phyloP scores from a whole-genome alignment of 2,329 filamentous ascomycete species.

The Cordyceps farinosa region DNA sequence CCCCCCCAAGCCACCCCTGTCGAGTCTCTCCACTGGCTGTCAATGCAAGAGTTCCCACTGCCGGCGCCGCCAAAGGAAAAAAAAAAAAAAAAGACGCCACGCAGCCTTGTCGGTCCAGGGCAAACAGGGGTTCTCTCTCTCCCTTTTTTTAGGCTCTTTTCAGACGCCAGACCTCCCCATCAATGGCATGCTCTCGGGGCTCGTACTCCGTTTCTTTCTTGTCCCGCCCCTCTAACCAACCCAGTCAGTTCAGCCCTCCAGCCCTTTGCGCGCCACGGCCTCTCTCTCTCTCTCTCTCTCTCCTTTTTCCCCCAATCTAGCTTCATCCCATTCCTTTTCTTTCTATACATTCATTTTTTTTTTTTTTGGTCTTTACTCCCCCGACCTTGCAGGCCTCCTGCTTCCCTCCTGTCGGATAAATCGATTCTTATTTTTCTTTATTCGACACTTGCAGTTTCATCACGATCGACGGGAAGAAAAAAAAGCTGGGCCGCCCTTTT shows the following conservation, averaged over 20 bases:
- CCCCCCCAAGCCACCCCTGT: not conserved
- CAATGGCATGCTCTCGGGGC: too few species aligned
- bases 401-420: not conserved
- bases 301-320: not conserved
- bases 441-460: not conserved
- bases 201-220: too few species aligned
- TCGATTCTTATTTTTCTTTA: not conserved
- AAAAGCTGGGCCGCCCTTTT: not conserved
- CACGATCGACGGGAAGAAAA: not conserved
- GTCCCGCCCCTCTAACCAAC: too few species aligned
- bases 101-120: not conserved
- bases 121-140: too few species aligned
- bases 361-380: not conserved
- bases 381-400: too few species aligned
- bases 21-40: not conserved
- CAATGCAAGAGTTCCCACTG: not conserved
- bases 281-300: not conserved
- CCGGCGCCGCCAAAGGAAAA: not conserved
- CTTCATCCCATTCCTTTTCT: not conserved
- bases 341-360: not conserved
- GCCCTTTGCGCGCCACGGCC: not conserved
- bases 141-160: too few species aligned
- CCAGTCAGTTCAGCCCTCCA: not conserved
- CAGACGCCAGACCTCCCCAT: too few species aligned
- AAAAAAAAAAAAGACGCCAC: not conserved